phyloP scores from a whole-genome alignment of 2,329 filamentous ascomycete species.

The Pezicula radicicola region DNA sequence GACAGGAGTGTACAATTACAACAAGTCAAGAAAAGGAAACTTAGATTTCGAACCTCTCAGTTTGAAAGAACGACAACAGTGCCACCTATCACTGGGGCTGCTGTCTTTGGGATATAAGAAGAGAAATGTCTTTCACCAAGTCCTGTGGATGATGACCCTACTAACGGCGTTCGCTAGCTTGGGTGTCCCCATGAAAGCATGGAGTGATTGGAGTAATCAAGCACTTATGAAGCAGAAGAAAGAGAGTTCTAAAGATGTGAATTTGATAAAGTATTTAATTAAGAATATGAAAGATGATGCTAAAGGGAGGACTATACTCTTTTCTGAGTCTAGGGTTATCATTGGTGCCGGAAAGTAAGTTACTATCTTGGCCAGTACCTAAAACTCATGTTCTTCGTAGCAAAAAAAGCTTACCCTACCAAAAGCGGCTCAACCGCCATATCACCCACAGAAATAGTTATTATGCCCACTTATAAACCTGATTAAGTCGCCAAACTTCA shows the following conservation, averaged over 20 bases:
- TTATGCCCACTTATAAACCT: neutral
- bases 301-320: constrained; percentile 18
- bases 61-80: too few species aligned
- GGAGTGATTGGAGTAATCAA: neutral
- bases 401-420: too few species aligned
- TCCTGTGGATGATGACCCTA: constrained; percentile 28
- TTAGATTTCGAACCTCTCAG: too few species aligned
- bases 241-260: constrained; percentile 5
- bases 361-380: neutral
- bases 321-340: constrained; percentile 16
- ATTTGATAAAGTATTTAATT: constrained; percentile 30
- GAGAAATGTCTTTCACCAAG: neutral
- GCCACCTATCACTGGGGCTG: too few species aligned
- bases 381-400: neutral
- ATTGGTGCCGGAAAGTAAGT: constrained; percentile 26
- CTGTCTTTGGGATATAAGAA: too few species aligned
- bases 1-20: too few species aligned
- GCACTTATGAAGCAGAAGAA: neutral
- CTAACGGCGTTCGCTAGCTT: constrained; percentile 39
- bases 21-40: too few species aligned
- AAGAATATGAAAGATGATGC: constrained; percentile 16
- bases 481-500: neutral
- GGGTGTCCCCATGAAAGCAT: constrained; percentile 12
- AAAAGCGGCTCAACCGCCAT: neutral
- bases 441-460: neutral